Evolutionary conservation across 495 filamentous ascomycete species (phyloP).

Genomic region (Chaetomium tenue): DNA sequence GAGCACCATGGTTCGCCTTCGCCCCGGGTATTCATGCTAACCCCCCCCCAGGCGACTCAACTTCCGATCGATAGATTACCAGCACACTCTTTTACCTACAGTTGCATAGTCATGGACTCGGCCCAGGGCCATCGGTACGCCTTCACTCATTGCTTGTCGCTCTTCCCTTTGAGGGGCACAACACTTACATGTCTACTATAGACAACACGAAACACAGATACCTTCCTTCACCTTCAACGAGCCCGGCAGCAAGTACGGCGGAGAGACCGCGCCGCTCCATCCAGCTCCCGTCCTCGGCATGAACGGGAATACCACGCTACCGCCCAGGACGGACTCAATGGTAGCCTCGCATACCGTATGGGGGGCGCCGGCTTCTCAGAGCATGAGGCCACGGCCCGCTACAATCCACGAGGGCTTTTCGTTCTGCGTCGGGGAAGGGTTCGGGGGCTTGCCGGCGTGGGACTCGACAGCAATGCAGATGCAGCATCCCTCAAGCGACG

Average conservation of each 20-base stretch:
- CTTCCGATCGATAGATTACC: conserved; percentile 40
- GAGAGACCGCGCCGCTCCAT: conserved; percentile 39
- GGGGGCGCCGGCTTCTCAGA: conserved; percentile 46
- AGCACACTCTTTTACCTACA: conserved; percentile 31
- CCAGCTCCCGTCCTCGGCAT: conserved; percentile 42
- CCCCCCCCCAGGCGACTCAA: conserved; percentile 28
- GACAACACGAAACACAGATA: conserved; percentile 46
- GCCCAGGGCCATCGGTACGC: conserved; percentile 45
- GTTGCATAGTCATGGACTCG: conserved; percentile 42
- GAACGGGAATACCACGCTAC: conserved; percentile 43
- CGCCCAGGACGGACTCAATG: conserved; percentile 40
- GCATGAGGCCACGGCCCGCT: conserved; percentile 50
- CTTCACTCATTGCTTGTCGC: conserved; percentile 16
- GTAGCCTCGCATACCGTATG: conserved; percentile 43
- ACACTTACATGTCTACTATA: conserved; percentile 35
- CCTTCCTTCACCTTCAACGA: conserved; percentile 43
- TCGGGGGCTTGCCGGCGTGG: conserved; percentile 52
- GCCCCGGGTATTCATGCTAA: conserved; percentile 40
- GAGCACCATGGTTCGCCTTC: conserved; percentile 27
- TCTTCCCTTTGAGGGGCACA: conserved; percentile 31
- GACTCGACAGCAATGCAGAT: conserved; percentile 53
- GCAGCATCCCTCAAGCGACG: conserved; percentile 48
- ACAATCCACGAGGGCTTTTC: conserved; percentile 61
- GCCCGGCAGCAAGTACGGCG: conserved; percentile 41
- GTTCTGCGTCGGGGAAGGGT: conserved; percentile 55